Conservation (phyloP, 192 early-diverging fungal genomes). For the Coemansia sp. region DNA sequence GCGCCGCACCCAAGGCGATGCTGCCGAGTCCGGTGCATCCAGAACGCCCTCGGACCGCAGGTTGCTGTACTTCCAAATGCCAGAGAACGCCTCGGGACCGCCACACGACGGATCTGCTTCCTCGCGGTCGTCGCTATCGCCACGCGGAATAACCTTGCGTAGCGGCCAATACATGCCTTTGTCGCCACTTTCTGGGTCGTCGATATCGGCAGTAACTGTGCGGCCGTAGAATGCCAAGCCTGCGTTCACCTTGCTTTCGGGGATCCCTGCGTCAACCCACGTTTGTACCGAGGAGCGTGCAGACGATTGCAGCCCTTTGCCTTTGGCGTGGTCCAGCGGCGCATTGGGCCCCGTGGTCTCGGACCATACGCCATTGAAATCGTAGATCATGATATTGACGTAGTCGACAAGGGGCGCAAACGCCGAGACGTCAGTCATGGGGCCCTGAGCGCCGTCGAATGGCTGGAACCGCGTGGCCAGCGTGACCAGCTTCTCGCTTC, state of each 20-base stretch:
- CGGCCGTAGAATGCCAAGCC: slow-evolving; percentile 69
- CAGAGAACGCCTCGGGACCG: slow-evolving; percentile 55
- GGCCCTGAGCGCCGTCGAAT: slow-evolving; percentile 57
- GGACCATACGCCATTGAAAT: slow-evolving; percentile 64
- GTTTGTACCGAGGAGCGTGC: slow-evolving; percentile 49
- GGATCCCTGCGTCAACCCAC: slow-evolving; percentile 64
- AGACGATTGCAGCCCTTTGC: slow-evolving; percentile 39
- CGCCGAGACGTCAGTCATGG: slow-evolving; percentile 57
- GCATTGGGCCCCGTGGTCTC: slow-evolving; percentile 65
- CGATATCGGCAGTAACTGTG: slow-evolving; percentile 36
- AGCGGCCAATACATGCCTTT: slow-evolving; percentile 42
- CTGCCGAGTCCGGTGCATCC: slow-evolving; percentile 47
- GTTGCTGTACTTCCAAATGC: slow-evolving; percentile 68
- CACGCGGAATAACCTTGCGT: slow-evolving; percentile 51
- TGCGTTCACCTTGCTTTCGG: slow-evolving; percentile 57
- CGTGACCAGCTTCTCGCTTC: slow-evolving; percentile 56
- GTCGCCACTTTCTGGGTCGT: slow-evolving; percentile 21
- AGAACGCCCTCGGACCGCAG: slow-evolving; percentile 61
- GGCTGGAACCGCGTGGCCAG: slow-evolving; percentile 65
- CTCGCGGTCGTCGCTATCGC: slow-evolving; percentile 58
- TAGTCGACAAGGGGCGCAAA: slow-evolving; percentile 63
- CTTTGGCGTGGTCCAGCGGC: slow-evolving; percentile 44
- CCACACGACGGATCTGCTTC: slow-evolving; percentile 40
- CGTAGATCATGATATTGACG: slow-evolving; percentile 72
- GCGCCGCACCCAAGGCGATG: slow-evolving; percentile 58